Evolutionary conservation across 2,329 filamentous ascomycete genomes (phyloP), one percentile per base, ranked within the genome.

Genomic region (Bipolaris oryzae): DNA sequence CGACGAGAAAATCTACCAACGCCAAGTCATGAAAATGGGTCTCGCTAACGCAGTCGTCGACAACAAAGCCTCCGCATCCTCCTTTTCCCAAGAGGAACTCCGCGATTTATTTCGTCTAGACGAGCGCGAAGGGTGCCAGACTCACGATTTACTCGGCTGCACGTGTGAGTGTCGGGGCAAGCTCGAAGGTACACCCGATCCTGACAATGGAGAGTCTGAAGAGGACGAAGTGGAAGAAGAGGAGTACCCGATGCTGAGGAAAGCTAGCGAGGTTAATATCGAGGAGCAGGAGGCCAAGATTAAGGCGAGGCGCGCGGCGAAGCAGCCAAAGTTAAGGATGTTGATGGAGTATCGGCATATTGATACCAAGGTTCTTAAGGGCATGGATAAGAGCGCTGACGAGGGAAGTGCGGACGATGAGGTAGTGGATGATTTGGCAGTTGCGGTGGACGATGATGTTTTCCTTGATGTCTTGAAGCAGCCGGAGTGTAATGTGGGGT

Each of bases 1-100:
- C 16, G 89, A 91, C 61, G 88, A 91, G 75, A 90, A 89, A 74
- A 91, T 91, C 55, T 91, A 85, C 76, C 88, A 91, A 71, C 80
- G 89, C 7, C 89, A 91, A 70, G 79, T 90, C 35, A 89, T 86
- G 50, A 91, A 91, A 73, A 82, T 85, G 63, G 87, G 87, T 1
- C 78, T 91, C 2, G 87, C 88, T 2, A 87, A 90, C 67, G 88
- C 85, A 51, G 86, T 91, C 28, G 87, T 91, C 67, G 88, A 91
- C 61, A 82, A 85, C 58, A 89, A 88, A 69, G 80, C 81, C 33
- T 80, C 78, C 33, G 82, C 82, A 21, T 80, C 83, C 7, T 85
- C 84, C 33, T 91, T 91, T 69, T 87, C 87, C 0, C 78, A 79
- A 4, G 85, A 89, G 44, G 89, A 91, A 63, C 74, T 91, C 23